Conservation (phyloP, 352 stramenopile species). For the Globisporangium alternatum region DNA sequence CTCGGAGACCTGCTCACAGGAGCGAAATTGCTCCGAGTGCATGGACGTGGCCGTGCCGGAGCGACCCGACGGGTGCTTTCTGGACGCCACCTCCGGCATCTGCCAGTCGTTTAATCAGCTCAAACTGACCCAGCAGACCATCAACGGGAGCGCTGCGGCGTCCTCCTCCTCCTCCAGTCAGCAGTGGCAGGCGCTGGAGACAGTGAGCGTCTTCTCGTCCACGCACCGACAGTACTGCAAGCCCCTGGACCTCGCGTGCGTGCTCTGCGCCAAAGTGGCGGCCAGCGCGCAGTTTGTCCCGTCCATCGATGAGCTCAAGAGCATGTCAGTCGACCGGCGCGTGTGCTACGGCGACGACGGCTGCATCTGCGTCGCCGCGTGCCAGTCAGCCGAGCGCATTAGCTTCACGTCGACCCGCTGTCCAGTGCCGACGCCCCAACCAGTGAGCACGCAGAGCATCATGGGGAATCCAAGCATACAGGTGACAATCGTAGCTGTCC, state of each 20-base stretch:
- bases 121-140: not conserved
- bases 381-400: slow-evolving; percentile 13
- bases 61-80: slow-evolving; percentile 15
- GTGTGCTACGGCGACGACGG: slow-evolving; percentile 13
- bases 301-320: not conserved
- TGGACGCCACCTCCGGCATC: slow-evolving; percentile 24
- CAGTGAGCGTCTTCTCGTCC: slow-evolving; percentile 39
- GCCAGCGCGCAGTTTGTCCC: slow-evolving; percentile 5
- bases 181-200: slow-evolving; percentile 41
- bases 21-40: slow-evolving; percentile 59
- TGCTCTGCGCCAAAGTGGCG: slow-evolving; percentile 7
- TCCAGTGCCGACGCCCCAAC: not conserved
- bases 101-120: slow-evolving; percentile 10
- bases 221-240: slow-evolving; percentile 20
- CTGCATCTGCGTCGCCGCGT: slow-evolving; percentile 19
- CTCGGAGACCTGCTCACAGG: slow-evolving; percentile 33
- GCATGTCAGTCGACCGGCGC: slow-evolving; percentile 9
- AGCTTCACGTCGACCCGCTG: slow-evolving; percentile 7
- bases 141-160: not conserved
- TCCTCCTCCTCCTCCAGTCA: not conserved
- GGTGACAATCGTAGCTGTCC: not conserved
- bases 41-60: slow-evolving; percentile 27
- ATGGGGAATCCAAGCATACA: not conserved
- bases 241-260: slow-evolving; percentile 10
- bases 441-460: not conserved